These are phyloP conservation scores for Macrocybe sp. DNA, from an alignment of 1,284 basidiomycete genomes.

Conservation along the genomic window DNA sequence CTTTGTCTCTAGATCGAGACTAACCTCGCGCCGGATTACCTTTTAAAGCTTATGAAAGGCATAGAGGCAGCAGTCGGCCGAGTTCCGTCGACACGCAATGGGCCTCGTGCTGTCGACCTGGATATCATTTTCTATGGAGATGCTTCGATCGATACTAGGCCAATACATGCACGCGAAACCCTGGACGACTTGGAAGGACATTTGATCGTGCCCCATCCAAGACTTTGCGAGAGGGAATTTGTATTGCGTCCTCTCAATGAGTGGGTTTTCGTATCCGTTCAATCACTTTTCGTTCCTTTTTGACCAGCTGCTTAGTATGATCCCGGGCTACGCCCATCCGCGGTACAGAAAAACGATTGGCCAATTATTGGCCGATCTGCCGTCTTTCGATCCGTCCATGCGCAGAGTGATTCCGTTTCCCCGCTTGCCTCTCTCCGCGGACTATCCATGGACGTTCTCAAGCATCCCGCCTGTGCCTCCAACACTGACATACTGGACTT, in stretches of 20 bases:
- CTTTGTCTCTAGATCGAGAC: conserved; percentile 60
- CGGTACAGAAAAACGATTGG: conserved; percentile 40
- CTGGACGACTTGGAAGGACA: conserved; percentile 56
- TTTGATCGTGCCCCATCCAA: conserved; percentile 82
- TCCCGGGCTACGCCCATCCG: conserved; percentile 68
- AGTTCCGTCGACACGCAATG: conserved; percentile 78
- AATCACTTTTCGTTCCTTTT: conserved; percentile 2
- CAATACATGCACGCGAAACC: conserved; percentile 28
- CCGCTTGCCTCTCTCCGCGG: conserved; percentile 33
- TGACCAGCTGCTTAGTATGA: conserved; percentile 45
- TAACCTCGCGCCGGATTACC: conserved; percentile 52
- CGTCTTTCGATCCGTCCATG: conserved; percentile 42
- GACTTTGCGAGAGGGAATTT: conserved; percentile 84
- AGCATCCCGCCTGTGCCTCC: conserved; percentile 33
- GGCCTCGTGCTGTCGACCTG: conserved; percentile 88
- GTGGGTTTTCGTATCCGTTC: conserved; percentile 39
- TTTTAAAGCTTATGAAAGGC: conserved; percentile 69
- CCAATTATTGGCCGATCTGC: conserved; percentile 36
- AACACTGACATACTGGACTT: conserved; percentile 53
- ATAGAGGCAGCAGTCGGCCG: conserved; percentile 80
- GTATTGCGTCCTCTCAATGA: conserved; percentile 87
- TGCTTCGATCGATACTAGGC: conserved; percentile 55
- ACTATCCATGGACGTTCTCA: conserved; percentile 11
- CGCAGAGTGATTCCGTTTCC: conserved; percentile 66
- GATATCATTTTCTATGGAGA: conserved; percentile 84